Evolutionary conservation across 768 basidiomycete species (phyloP).

Genomic region (Kwoniella shandongensis): DNA sequence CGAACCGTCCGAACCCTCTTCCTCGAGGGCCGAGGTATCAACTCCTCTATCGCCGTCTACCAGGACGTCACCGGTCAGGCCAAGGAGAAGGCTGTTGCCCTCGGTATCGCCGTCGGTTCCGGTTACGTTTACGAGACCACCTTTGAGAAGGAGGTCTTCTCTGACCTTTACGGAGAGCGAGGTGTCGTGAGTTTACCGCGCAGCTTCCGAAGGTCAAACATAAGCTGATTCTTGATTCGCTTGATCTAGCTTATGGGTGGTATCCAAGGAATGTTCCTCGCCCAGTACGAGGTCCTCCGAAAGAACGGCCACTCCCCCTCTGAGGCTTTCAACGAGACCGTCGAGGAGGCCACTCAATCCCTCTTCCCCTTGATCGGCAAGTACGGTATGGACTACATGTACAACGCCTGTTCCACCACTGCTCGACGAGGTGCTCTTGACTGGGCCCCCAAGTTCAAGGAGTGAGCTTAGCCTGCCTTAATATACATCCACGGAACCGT

Average conservation of each 20-base stretch:
- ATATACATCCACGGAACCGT: background rate
- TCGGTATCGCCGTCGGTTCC: slow-evolving; percentile 91
- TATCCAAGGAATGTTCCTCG: slow-evolving; percentile 96
- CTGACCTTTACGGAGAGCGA: slow-evolving; percentile 98
- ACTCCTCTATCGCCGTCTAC: slow-evolving; percentile 85
- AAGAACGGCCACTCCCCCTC: slow-evolving; percentile 80
- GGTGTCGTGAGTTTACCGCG: slow-evolving; percentile 80
- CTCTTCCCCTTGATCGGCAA: slow-evolving; percentile 95
- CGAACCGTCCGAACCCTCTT: slow-evolving; percentile 98
- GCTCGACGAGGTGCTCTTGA: slow-evolving; percentile 94
- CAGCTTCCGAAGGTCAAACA: too few relatives aligned
- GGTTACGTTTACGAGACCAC: slow-evolving; percentile 99
- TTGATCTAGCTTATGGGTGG: slow-evolving; percentile 86
- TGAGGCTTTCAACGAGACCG: slow-evolving; percentile 96
- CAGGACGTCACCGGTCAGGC: slow-evolving; percentile 98
- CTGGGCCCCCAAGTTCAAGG: slow-evolving; percentile 92
- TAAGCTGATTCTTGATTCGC: background rate
- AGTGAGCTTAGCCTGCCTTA: slow-evolving; percentile 53
- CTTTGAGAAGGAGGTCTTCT: slow-evolving; percentile 99
- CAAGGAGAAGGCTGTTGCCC: slow-evolving; percentile 90
- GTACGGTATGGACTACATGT: slow-evolving; percentile 99
- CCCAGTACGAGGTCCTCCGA: slow-evolving; percentile 70
- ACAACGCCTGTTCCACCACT: slow-evolving; percentile 97
- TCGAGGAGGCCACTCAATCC: slow-evolving; percentile 99
- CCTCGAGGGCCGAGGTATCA: slow-evolving; percentile 88